Evolutionary conservation across 2,329 filamentous ascomycete species (phyloP), one percentile per base, ranked within the genome.

Genomic region (Nannizzia gypsea): DNA sequence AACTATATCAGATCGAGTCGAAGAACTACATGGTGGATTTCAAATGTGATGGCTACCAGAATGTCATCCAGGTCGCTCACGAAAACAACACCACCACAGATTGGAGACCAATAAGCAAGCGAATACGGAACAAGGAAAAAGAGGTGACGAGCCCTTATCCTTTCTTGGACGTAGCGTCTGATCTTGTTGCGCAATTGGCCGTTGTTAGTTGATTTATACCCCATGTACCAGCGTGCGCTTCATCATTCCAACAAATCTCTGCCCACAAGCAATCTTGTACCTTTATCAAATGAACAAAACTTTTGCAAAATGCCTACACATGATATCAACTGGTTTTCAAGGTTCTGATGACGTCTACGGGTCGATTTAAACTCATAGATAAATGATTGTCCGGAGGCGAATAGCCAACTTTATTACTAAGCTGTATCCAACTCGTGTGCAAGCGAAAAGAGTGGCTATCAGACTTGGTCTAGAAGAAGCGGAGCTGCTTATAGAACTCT

Each of bases 11-110:
- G 70, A 90, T 97, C 78, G 92, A 97, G 72, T 84, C 85, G 61
- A 87, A 89, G 59, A 92, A 93, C 65, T 97, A 92, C 73, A 86
- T 99, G 63, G 93, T 99, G 56, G 93, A 99, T 72, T 99, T 99
- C 80, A 97, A 96, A 72, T 97, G 92, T 72, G 91, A 93, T 13
- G 93, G 93, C 20, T 99, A 99, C 74, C 93, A 99, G 76, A 89
- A 93, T 59, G 86, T 92, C 56, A 83, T 86, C 65, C 77, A 87
- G 57, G 52, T 62, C 31, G 61, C 62, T 34, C 42, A 59, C 11
- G 63, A 65, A 15, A 61, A 57, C 17, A 57, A 71, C 22, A 68
- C 69, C 15, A 72, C 74, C 8, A 66, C 67, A 1, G 82, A 68
- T 67, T 82, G 66, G 78, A 72, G 67, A 68, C 77, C 72, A n/a